Base-by-base conservation (phyloP, 2,329 filamentous ascomycete genomes). In the Ciborinia camelliae region DNA sequence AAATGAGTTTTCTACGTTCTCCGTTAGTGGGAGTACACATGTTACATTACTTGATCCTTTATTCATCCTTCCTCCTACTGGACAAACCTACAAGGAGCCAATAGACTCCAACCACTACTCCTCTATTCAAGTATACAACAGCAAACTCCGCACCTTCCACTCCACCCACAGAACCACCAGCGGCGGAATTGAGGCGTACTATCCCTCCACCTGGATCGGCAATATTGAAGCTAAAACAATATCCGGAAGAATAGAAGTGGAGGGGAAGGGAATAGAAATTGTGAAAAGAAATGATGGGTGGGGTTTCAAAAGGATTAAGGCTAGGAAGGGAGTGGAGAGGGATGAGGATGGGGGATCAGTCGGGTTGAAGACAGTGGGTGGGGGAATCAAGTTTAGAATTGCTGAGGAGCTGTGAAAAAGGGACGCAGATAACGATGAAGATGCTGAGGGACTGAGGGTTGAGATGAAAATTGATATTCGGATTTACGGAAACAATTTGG, bases 201-300 rank as follows among this genome's bases (percentile, higher is more conserved):
- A 73, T 54, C 71, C 73, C 10, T 28, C n/a, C 1, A 54, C 55
- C 2, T 75, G 72, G 72, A 70, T 71, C 47, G 73, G 73, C 2
- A 66, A 61, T 2, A 57, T 75, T 1, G 57, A 70, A 50, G 69
- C 65, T 2, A 71, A 69, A 52, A 67, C 67, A 3, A 53, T 73
- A 1, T 72, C 70, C 1, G 72, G 72, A 30, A 68, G 62, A 55
- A 71, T 74, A 30, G 18, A 47, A 3, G 53, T 68, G 5, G 64
- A 45, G 7, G 73, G 72, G 2, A 54, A 69, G 18, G 71, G 68
- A 0, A 28, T 74, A 2, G 54, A 67, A 20, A 68, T 70, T 32
- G 64, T 74, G 2, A 68, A 63, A 26, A 65, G 70, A 3, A 68
- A 61, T 26, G 70, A 69, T n/a, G 69, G 68, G 1, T 68, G 45